Conservation (phyloP, 2,329 filamentous ascomycete species). For the Fusarium annulatum region DNA sequence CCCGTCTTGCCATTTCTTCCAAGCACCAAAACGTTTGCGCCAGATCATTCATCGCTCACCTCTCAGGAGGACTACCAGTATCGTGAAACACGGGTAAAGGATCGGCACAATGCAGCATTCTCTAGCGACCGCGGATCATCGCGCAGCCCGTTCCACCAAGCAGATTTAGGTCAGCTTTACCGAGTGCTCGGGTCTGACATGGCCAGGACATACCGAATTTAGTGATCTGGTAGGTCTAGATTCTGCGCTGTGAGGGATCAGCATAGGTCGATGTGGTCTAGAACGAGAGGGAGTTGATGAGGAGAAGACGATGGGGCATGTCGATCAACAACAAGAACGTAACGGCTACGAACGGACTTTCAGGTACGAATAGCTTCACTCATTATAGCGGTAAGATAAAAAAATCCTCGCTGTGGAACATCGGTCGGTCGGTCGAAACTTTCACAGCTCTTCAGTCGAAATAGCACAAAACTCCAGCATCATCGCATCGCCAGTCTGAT, state of each 20-base stretch:
- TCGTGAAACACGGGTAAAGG: neutral
- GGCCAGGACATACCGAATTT: neutral
- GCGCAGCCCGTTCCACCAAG: neutral
- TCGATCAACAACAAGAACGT: neutral
- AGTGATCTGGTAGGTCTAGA: neutral
- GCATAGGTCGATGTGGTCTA: neutral
- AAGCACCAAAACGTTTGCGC: rapidly evolving
- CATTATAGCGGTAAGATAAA: neutral
- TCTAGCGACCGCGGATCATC: neutral
- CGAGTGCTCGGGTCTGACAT: neutral
- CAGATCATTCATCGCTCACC: rapidly evolving
- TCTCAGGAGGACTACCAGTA: neutral
- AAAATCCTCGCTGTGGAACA: neutral
- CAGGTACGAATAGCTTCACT: neutral
- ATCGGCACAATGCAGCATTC: neutral
- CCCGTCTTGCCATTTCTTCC: neutral
- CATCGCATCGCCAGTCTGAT: neutral
- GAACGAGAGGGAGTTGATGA: neutral
- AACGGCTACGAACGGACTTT: rapidly evolving
- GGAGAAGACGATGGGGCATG: neutral
- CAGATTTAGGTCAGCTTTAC: neutral
- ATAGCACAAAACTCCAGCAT: rapidly evolving
- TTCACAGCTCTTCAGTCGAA: neutral
- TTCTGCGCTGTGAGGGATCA: neutral
- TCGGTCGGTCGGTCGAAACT: rapidly evolving